Conservation (phyloP, 768 basidiomycete genomes). For the Termitomyces sp. region DNA sequence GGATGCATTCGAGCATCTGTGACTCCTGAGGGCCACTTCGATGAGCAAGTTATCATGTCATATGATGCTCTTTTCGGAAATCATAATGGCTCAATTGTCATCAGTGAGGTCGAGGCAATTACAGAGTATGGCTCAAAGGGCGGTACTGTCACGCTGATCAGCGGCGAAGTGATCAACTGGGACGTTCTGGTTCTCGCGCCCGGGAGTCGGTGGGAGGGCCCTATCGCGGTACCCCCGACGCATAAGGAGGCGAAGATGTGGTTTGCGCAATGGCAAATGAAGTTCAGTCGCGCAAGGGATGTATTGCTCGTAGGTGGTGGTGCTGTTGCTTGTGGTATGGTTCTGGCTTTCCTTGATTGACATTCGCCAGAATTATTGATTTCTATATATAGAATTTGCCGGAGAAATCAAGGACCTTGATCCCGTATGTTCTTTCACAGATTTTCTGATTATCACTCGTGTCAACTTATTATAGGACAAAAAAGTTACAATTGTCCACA, state of each 20-base stretch:
- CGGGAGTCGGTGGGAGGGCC: conserved; percentile 51
- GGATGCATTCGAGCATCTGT: conserved; percentile 50
- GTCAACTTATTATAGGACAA: conserved; percentile 26
- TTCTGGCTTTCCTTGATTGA: not conserved
- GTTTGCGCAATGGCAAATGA: conserved; percentile 24
- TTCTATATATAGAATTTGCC: conserved; percentile 28
- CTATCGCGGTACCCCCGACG: conserved; percentile 36
- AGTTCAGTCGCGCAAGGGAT: conserved; percentile 33
- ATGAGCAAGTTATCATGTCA: conserved; percentile 42
- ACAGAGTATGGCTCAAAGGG: conserved; percentile 30
- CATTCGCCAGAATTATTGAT: not conserved
- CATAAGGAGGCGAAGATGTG: conserved; percentile 21
- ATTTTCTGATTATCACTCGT: conserved; percentile 10
- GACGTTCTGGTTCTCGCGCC: conserved; percentile 54
- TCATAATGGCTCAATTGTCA: conserved; percentile 41
- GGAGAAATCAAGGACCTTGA: conserved; percentile 38
- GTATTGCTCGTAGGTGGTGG: conserved; percentile 55
- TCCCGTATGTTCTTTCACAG: conserved; percentile 27
- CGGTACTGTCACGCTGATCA: conserved; percentile 39
- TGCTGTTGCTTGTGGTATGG: conserved; percentile 45
- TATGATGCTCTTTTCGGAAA: conserved; percentile 44
- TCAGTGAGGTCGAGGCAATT: conserved; percentile 30
- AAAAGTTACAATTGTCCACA: conserved; percentile 57
- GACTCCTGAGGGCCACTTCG: conserved; percentile 34
- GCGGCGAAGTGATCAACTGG: conserved; percentile 46